Base-by-base conservation (phyloP, 768 basidiomycete genomes). In the Agaricus subrufescens region DNA sequence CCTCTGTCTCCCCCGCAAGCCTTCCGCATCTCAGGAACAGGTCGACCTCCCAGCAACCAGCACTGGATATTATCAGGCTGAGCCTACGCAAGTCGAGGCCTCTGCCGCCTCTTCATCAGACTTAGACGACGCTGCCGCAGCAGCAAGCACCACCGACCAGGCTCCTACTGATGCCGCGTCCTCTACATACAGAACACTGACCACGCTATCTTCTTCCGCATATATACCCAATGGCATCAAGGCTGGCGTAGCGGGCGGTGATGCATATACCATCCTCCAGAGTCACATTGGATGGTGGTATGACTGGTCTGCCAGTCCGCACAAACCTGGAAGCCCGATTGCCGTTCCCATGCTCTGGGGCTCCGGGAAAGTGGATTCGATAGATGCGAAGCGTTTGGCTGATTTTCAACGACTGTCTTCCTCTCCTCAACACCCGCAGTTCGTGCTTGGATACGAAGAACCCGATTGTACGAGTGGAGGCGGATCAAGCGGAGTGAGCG, bases 281-380 rank as follows among this genome's bases (percentile, higher is more conserved):
- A 64, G 70, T 60, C 73, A 76, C 61, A 74, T 79, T 40, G 76
- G 77, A 14, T 79, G 76, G 76, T 79, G 74, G 74, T 77, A 77
- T 54, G 77, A 79, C 60, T 79, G 77, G 75, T 67, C 76, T 8
- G 75, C 76, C 2, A 68, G 68, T 45, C 77, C 76, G 1, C 68
- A 67, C 1, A 72, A 73, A 62, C 58, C 70, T 10, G 73, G 75
- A n/a, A 66, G 59, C 43, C 71, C 74, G 11, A 68, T 77, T 39
- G 67, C 69, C 3, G 74, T 78, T 7, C 75, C 76, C 15, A 78
- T 79, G 77, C 72, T 79, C 4, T 77, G 77, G 77, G 77, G 77
- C 15, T 70, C 65, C 14, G 77, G 77, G 26, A 66, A 64, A 12
- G 71, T 66, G 9, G 75, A 76, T 58, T 53, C 65, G 12, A 66